These are phyloP conservation scores for Microsporum audouinii DNA, from an alignment of 2,329 filamentous ascomycete species.

Conservation along the genomic window DNA sequence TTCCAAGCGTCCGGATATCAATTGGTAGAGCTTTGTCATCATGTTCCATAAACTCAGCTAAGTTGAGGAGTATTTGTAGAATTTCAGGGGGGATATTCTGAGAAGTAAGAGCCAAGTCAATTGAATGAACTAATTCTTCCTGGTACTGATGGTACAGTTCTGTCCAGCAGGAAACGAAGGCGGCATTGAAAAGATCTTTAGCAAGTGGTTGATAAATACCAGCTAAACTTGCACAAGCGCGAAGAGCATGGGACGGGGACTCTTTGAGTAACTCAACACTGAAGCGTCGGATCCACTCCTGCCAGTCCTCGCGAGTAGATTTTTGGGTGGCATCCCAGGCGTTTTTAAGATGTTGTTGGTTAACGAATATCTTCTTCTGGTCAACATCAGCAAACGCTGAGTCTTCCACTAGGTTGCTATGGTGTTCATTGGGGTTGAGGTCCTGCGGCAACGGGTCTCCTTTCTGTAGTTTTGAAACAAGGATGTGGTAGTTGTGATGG, in stretches of 20 bases:
- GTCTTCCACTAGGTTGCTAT: slow-evolving; percentile 68
- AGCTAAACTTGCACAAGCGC: slow-evolving; percentile 83
- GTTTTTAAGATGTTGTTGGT: slow-evolving; percentile 90
- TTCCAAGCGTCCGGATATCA: slow-evolving; percentile 85
- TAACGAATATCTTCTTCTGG: slow-evolving; percentile 91
- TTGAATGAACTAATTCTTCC: slow-evolving; percentile 88
- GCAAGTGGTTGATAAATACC: slow-evolving; percentile 86
- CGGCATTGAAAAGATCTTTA: slow-evolving; percentile 92
- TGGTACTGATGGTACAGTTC: slow-evolving; percentile 95
- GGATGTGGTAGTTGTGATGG: slow-evolving; percentile 82
- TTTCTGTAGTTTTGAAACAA: slow-evolving; percentile 86
- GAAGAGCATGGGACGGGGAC: slow-evolving; percentile 86
- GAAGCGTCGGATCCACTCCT: slow-evolving; percentile 95
- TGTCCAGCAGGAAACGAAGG: slow-evolving; percentile 98
- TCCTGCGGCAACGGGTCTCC: slow-evolving; percentile 93
- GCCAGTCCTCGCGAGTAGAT: slow-evolving; percentile 97
- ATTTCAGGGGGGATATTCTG: slow-evolving; percentile 94
- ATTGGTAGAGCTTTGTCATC: slow-evolving; percentile 97
- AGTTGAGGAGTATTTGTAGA: slow-evolving; percentile 81
- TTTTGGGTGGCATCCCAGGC: slow-evolving; percentile 97
- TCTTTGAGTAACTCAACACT: slow-evolving; percentile 91
- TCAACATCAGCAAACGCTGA: slow-evolving; percentile 69
- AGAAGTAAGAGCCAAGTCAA: slow-evolving; percentile 89
- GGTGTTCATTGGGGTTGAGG: slow-evolving; percentile 73
- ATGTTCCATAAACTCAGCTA: slow-evolving; percentile 99